These are phyloP conservation scores for Nitzschia palea DNA, from an alignment of 108 stramenopile species.

Conservation along the genomic window DNA sequence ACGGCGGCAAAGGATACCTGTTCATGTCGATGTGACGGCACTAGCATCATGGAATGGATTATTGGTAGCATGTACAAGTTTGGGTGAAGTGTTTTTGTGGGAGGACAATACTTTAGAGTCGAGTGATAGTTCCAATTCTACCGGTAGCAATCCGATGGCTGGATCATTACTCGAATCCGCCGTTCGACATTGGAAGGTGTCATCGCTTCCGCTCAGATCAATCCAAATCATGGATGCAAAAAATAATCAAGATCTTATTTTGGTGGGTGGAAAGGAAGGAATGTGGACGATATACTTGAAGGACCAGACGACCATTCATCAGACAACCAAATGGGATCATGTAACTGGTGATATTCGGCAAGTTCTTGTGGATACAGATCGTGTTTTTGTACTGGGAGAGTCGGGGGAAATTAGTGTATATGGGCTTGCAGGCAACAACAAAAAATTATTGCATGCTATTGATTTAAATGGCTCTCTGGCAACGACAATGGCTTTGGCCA, in stretches of 20 bases:
- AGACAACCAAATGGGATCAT: neutral
- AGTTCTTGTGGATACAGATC: neutral
- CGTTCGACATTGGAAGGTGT: neutral
- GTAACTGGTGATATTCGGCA: neutral
- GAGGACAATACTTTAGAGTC: neutral
- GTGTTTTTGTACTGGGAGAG: neutral
- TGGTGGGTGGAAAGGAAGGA: neutral
- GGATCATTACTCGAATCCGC: neutral
- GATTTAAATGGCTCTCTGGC: neutral
- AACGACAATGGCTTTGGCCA: neutral
- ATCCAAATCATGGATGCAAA: neutral
- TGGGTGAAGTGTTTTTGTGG: neutral
- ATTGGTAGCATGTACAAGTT: slow-evolving; percentile 1
- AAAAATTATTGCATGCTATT: neutral
- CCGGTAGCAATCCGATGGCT: neutral
- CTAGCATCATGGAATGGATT: neutral
- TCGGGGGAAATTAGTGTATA: neutral
- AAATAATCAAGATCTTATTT: neutral
- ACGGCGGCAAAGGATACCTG: neutral
- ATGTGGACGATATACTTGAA: neutral
- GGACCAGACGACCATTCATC: neutral
- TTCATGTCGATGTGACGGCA: neutral
- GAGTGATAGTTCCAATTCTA: neutral
- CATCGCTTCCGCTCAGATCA: neutral
- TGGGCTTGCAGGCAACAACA: neutral